Conservation (phyloP, 2,329 filamentous ascomycete species). For the Clathrospora elynae region DNA sequence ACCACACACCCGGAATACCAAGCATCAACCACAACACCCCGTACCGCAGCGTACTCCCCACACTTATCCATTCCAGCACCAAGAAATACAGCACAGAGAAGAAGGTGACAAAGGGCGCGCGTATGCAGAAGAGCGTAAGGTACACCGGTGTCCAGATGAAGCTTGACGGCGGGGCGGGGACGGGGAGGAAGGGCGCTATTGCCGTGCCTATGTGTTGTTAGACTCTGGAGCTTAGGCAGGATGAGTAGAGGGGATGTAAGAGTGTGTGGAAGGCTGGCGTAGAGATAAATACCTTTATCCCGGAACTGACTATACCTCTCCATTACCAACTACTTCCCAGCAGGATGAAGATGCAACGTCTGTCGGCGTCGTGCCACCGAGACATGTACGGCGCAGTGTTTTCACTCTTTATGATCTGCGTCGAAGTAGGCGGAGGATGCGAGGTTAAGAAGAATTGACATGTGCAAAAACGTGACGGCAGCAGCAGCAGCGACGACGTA, state of each 20-base stretch:
- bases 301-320: slow-evolving; percentile 95
- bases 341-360: slow-evolving; percentile 3
- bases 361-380: slow-evolving; percentile 23
- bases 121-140: slow-evolving; percentile 75
- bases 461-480: too few species aligned
- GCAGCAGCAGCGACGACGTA: slow-evolving; percentile 11
- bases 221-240: slow-evolving; percentile 1
- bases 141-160: slow-evolving; percentile 68
- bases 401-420: too few species aligned
- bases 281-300: slow-evolving; percentile 71
- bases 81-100: slow-evolving; percentile 75
- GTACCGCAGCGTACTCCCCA: slow-evolving; percentile 73
- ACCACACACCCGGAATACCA: slow-evolving; percentile 91
- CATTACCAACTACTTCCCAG: slow-evolving; percentile 59
- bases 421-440: background rate
- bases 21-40: slow-evolving; percentile 85
- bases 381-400: slow-evolving; percentile 26
- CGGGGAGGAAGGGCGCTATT: slow-evolving; percentile 92
- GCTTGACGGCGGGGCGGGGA: slow-evolving; percentile 67
- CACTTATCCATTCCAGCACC: slow-evolving; percentile 80
- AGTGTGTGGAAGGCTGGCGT: background rate
- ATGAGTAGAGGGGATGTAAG: background rate
- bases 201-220: slow-evolving; percentile 72
- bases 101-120: slow-evolving; percentile 76
- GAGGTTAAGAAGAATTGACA: too few species aligned